Conservation (phyloP, 352 stramenopile genomes). For the Pythium grandisporangium region DNA sequence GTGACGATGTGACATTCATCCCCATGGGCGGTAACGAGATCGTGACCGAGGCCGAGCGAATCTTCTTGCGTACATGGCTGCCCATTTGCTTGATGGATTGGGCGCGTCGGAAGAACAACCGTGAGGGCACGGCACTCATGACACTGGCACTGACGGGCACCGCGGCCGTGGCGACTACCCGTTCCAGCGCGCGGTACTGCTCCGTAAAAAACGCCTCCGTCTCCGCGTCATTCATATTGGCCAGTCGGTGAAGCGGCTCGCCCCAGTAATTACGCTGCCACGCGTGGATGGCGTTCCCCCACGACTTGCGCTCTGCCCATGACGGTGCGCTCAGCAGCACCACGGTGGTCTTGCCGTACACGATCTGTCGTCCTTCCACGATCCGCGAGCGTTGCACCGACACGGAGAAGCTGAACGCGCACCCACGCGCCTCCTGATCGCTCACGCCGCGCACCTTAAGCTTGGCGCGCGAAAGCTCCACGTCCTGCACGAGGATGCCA, state of each 20-base stretch:
- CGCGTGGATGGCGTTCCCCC: conserved; percentile 81
- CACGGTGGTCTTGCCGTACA: conserved; percentile 42
- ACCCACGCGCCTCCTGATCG: conserved; percentile 57
- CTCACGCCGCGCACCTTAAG: conserved; percentile 73
- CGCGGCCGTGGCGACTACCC: conserved; percentile 2
- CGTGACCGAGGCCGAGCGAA: conserved; percentile 49
- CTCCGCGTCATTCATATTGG: conserved; percentile 40
- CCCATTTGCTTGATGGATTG: conserved; percentile 56
- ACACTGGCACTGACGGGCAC: conserved; percentile 5
- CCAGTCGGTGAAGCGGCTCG: conserved; percentile 50
- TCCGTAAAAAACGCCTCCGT: conserved; percentile 70
- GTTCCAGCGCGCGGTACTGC: conserved; percentile 37
- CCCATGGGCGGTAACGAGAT: conserved; percentile 70
- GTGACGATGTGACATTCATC: conserved; percentile 48
- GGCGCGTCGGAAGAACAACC: conserved; percentile 38
- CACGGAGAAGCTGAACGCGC: conserved; percentile 71
- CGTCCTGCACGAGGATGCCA: conserved; percentile 52
- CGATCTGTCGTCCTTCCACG: conserved; percentile 49
- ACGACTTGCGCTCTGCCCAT: conserved; percentile 70
- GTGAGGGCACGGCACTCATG: conserved; percentile 11
- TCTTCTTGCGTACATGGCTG: conserved; percentile 50
- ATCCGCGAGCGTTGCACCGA: conserved; percentile 64
- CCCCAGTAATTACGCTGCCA: conserved; percentile 86
- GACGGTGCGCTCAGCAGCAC: conserved; percentile 62
- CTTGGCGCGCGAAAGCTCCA: conserved; percentile 60